Evolutionary conservation across 2,329 filamentous ascomycete genomes (phyloP).

Genomic region (Arthrobotrys megalospora): DNA sequence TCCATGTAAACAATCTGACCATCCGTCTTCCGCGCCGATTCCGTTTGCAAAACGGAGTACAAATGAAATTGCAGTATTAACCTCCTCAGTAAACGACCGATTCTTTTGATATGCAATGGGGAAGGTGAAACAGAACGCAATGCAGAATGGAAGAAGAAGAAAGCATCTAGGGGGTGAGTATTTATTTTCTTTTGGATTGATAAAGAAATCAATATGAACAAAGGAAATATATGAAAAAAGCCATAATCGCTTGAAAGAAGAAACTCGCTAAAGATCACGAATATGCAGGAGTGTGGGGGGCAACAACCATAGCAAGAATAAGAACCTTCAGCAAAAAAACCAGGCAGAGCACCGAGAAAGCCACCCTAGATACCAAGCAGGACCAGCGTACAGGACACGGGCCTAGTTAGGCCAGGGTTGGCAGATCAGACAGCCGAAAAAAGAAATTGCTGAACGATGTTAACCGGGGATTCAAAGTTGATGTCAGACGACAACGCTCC

Average conservation of each 20-base stretch:
- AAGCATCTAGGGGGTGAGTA: constrained; percentile 60
- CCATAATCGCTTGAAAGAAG: constrained; percentile 54
- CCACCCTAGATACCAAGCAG: constrained; percentile 17
- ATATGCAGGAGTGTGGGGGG: constrained; percentile 43
- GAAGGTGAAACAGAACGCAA: constrained; percentile 54
- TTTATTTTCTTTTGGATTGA: constrained; percentile 61
- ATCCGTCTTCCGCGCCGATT: constrained; percentile 43
- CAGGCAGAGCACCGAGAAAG: constrained; percentile 48
- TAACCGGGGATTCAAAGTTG: constrained; percentile 44
- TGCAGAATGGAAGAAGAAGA: constrained; percentile 40
- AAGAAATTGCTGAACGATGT: constrained; percentile 43
- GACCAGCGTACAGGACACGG: background rate
- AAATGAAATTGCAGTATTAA: constrained; percentile 58
- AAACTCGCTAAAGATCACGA: constrained; percentile 60
- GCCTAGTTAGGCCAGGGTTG: constrained; percentile 24
- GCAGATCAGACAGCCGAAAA: constrained; percentile 52
- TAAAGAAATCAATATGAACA: constrained; percentile 54
- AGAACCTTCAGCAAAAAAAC: constrained; percentile 50
- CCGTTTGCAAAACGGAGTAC: constrained; percentile 61
- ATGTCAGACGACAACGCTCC: constrained; percentile 56
- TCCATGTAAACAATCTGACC: constrained; percentile 59
- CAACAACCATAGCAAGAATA: constrained; percentile 47
- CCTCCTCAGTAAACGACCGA: constrained; percentile 60
- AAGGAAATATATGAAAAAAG: constrained; percentile 56
- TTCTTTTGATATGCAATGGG: constrained; percentile 59